Evolutionary conservation across 2,329 filamentous ascomycete genomes (phyloP).

Genomic region (Alternaria novae-zelandiae): DNA sequence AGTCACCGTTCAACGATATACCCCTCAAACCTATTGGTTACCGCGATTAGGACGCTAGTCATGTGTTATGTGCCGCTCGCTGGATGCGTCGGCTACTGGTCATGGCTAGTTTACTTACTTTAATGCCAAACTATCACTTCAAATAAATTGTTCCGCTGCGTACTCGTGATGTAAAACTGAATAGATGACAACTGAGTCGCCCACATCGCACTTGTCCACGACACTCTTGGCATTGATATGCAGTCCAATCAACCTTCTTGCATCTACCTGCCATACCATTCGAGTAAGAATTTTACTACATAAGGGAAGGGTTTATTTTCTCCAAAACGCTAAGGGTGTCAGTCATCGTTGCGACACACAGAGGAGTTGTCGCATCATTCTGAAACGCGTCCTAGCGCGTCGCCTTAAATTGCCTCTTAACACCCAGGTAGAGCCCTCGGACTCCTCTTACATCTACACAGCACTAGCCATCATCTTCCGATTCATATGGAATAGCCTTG

Average conservation of each 20-base stretch:
- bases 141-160: not conserved
- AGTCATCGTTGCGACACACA: not conserved
- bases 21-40: constrained; percentile 2
- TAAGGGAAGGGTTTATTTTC: not conserved
- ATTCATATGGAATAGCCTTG: not conserved
- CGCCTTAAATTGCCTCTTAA: not conserved
- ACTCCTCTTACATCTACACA: not conserved
- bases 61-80: not conserved
- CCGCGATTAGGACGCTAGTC: not conserved
- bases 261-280: not conserved
- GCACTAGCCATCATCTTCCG: not conserved
- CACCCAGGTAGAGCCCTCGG: not conserved
- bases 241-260: not conserved
- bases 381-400: not conserved
- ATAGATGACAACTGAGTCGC: not conserved
- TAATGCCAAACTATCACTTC: constrained; percentile 4
- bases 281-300: not conserved
- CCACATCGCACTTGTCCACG: not conserved
- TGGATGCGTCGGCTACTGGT: not conserved
- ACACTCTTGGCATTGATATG: not conserved
- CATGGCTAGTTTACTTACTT: not conserved
- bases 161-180: not conserved
- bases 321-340: not conserved
- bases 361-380: not conserved
- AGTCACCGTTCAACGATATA: constrained; percentile 5